Conservation (phyloP, 2,329 filamentous ascomycete species). For the Bipolaris cookei region DNA sequence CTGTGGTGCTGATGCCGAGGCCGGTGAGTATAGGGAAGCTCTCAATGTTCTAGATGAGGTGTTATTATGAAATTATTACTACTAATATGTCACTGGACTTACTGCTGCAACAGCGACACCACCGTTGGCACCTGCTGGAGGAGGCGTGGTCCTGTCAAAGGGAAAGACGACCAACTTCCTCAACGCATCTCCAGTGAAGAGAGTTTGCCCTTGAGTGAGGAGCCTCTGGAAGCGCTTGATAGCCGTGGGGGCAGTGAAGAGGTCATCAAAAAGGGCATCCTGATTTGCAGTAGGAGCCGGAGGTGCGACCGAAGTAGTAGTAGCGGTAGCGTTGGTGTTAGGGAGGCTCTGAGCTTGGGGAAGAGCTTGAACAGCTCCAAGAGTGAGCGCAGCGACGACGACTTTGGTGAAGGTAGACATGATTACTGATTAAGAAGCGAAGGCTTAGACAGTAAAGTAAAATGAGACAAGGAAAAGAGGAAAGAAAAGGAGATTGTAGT, state of each 20-base stretch:
- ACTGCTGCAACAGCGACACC: constrained; percentile 38
- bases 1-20: constrained; percentile 48
- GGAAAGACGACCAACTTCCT: constrained; percentile 66
- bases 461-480: constrained; percentile 24
- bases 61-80: neutral
- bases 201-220: constrained; percentile 38
- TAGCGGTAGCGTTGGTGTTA: neutral
- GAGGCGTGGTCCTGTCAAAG: constrained; percentile 54
- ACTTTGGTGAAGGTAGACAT: constrained; percentile 47
- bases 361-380: constrained; percentile 41
- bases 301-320: constrained; percentile 10
- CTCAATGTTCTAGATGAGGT: constrained; percentile 41
- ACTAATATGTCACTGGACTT: neutral
- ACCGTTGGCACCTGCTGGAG: constrained; percentile 62
- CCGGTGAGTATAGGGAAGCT: constrained; percentile 51
- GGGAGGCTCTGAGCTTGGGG: constrained; percentile 28
- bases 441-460: constrained; percentile 24
- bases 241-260: constrained; percentile 43
- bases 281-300: constrained; percentile 24
- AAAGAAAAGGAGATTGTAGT: constrained; percentile 27
- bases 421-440: constrained; percentile 35
- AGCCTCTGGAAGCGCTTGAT: constrained; percentile 50
- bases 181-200: constrained; percentile 43
- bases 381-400: constrained; percentile 42
- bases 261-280: constrained; percentile 36